These are phyloP conservation scores for Diacronema lutheri DNA, from an alignment of 78 protist genomes.

Conservation along the genomic window DNA sequence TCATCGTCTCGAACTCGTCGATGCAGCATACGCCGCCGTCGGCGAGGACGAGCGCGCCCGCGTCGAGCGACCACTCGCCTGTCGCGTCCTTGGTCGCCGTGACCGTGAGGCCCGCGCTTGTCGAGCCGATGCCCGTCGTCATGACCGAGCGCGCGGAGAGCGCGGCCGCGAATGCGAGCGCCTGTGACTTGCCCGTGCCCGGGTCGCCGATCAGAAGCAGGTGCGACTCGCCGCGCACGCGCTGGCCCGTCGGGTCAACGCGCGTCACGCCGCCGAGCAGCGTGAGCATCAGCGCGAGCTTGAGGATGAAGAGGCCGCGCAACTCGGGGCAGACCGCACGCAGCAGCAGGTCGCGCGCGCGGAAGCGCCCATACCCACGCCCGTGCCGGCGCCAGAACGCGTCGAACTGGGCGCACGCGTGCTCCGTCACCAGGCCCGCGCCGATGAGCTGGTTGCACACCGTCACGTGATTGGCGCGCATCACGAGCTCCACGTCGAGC, in stretches of 20 bases:
- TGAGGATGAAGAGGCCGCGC: slow-evolving; percentile 62
- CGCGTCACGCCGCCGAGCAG: slow-evolving; percentile 87
- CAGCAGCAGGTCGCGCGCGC: slow-evolving; percentile 31
- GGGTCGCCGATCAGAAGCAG: slow-evolving; percentile 97
- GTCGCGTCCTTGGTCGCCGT: slow-evolving; percentile 64
- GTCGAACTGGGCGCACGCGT: not conserved
- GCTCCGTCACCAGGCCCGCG: too few species aligned
- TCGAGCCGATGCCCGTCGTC: slow-evolving; percentile 93
- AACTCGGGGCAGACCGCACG: slow-evolving; percentile 33
- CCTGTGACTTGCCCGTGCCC: slow-evolving; percentile 69
- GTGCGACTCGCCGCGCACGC: slow-evolving; percentile 90
- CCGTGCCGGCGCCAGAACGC: not conserved
- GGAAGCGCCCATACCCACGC: not conserved
- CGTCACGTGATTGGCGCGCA: not conserved
- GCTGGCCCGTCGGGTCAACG: slow-evolving; percentile 24
- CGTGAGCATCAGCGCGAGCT: slow-evolving; percentile 77
- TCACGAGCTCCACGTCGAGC: not conserved
- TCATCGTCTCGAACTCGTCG: slow-evolving; percentile 91
- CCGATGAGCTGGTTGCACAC: not conserved
- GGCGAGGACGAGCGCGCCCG: slow-evolving; percentile 98
- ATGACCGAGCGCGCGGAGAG: slow-evolving; percentile 80
- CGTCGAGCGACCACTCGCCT: slow-evolving; percentile 72
- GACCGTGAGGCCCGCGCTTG: slow-evolving; percentile 86
- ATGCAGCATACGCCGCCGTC: slow-evolving; percentile 99
- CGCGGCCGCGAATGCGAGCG: slow-evolving; percentile 78